phyloP scores from a whole-genome alignment of 139 green algal genomes.

The Ettlia oleoabundans region DNA sequence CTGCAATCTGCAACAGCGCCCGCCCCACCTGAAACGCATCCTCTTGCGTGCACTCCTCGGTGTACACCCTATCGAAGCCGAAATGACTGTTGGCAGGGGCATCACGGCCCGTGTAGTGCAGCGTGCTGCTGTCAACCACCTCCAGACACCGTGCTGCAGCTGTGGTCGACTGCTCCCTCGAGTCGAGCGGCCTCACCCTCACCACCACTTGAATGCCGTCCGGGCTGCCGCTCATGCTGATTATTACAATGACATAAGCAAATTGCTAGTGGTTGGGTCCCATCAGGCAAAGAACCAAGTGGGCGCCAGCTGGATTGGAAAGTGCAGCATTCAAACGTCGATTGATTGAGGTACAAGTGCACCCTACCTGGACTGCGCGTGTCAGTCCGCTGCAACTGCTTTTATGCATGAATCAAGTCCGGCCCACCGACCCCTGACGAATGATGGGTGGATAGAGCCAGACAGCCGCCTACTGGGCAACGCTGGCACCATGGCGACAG shows the following conservation, averaged over 20 bases:
- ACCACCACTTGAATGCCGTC: neutral
- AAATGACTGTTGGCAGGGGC: conserved; percentile 39
- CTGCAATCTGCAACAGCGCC: neutral
- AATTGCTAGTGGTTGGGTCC: neutral
- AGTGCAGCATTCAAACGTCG: too few species aligned
- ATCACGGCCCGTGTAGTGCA: conserved; percentile 8
- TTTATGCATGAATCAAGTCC: too few species aligned
- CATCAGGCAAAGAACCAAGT: too few species aligned
- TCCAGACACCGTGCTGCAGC: neutral
- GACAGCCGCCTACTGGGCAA: too few species aligned
- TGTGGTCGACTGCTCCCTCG: neutral
- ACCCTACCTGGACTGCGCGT: too few species aligned
- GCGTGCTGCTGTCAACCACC: neutral
- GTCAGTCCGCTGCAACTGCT: too few species aligned
- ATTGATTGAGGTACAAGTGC: too few species aligned
- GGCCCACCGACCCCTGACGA: too few species aligned
- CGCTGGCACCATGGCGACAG: too few species aligned
- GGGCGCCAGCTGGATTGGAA: too few species aligned
- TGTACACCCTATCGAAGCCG: conserved; percentile 56
- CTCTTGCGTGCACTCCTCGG: conserved; percentile 51
- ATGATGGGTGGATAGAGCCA: too few species aligned
- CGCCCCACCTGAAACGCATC: conserved; percentile 35
- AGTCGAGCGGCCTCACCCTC: conserved; percentile 12
- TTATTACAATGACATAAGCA: neutral
- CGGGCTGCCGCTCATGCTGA: neutral